These are phyloP conservation scores for Pseudoneurospora amorphoporcata DNA, from an alignment of 495 filamentous ascomycete genomes.

Conservation along the genomic window DNA sequence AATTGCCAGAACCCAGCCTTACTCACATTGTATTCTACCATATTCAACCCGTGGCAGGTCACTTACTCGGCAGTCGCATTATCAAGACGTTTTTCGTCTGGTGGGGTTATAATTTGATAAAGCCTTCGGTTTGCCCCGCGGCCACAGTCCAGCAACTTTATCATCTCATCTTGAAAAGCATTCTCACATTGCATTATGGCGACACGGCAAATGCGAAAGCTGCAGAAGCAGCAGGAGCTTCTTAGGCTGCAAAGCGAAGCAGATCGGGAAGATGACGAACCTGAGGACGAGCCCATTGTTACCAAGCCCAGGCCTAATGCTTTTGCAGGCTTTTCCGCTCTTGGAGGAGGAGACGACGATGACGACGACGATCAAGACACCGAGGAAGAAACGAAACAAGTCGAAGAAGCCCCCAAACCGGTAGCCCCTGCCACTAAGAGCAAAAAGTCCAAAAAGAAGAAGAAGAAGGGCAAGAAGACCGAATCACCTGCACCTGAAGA, in stretches of 20 bases:
- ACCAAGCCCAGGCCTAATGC: constrained; percentile 29
- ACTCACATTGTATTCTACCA: neutral
- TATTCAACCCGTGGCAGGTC: neutral
- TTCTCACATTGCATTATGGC: constrained; percentile 47
- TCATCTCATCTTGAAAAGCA: neutral
- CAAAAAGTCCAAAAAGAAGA: constrained; percentile 54
- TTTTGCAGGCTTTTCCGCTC: constrained; percentile 42
- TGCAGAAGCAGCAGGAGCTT: constrained; percentile 62
- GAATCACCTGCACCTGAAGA: constrained; percentile 7
- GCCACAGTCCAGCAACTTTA: neutral
- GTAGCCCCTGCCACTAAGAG: constrained; percentile 34
- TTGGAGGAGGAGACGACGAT: constrained; percentile 29
- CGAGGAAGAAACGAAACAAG: constrained; percentile 36
- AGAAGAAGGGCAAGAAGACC: constrained; percentile 39
- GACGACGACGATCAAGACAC: constrained; percentile 31
- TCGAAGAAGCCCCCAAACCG: constrained; percentile 26
- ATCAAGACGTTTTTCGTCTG: neutral
- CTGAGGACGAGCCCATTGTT: constrained; percentile 32
- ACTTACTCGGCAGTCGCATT: neutral
- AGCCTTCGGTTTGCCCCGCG: neutral
- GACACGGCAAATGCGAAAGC: constrained; percentile 65
- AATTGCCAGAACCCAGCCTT: neutral
- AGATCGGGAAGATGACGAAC: constrained; percentile 32
- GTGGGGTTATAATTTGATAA: neutral
- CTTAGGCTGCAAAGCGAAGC: constrained; percentile 22